Evolutionary conservation across 78 protist genomes (phyloP), one percentile per base, ranked within the genome.

Genomic region (Chrysochromulina tobinii): DNA sequence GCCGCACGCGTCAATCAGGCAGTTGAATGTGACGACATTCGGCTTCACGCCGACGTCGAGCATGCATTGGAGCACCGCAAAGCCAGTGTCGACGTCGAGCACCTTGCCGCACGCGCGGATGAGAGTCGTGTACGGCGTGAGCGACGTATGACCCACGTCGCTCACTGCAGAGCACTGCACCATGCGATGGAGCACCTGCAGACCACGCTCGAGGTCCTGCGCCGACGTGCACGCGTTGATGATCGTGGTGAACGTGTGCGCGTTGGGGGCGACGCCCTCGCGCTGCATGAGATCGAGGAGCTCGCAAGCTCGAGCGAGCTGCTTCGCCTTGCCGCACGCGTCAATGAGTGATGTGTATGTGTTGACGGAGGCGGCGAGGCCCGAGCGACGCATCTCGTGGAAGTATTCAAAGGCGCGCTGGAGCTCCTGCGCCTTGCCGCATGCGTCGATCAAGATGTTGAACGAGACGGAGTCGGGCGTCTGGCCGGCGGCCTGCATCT

Each of bases 391-490:
- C 86, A 79, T 79, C 61, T 50, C 57, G 17, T 54, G 38, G 9
- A 17, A 50, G 61, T 12, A 54, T 61, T 50, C 86, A 79, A 79
- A 79, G n/a, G 86, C 86, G 48, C 86, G 57, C 64, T 50, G 48
- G 61, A 79, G 38, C 86, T 79, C 38, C 61, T 54, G 86, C 0
- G 61, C 86, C 61, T 79, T 79, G 64, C 86, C 86, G 61, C 86
- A 79, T 61, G 64, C 86, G 61, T 54, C 64, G n/a, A 79, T 79
- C 64, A 79, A 61, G n/a, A 54, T 54, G 61, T 79, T 79, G 86
- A 17, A 79, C n/a, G 86, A 54, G n/a, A 79, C 61, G 17, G 18
- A 2, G n/a, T 79, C 86, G 17, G 86, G 86, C 61, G 18, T 20
- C 64, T 17, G 38, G 15, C 61, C 38, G 8, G 17, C 18, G 25